Base-by-base conservation (phyloP, 345 rosid genomes). In the Hypericum perforatum region DNA sequence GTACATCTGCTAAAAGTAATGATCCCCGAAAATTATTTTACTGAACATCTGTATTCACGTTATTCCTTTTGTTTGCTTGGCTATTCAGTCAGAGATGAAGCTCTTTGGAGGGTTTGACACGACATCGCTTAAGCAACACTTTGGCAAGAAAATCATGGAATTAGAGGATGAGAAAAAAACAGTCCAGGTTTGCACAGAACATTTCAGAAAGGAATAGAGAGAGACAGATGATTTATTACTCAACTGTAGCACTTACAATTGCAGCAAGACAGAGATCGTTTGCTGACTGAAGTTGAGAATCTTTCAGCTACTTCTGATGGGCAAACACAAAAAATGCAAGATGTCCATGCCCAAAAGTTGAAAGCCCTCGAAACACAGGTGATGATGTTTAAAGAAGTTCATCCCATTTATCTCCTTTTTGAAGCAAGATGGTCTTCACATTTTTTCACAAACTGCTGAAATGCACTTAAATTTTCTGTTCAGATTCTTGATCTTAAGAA, bases 401-500 rank as follows among this genome's bases (percentile, higher is more conserved):
- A 13, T 41, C 46, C n/a, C 15, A 9, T 50, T 5, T 45, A 8
- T 11, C 44, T 58, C 36, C 39, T 37, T 29, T 13, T 56, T 49
- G 36, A 13, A 12, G 14, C 39, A 47, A 39, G 22, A 6, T 44
- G 8, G 39, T n/a, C 29, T 29, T 45, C 40, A 37, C 15, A 54
- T 16, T 51, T 37, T 52, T 10, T 7, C 38, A 9, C 11, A 45
- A 45, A 7, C 44, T 53, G 13, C 56, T 49, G 54, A 62, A 52
- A 37, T 39, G 55, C 45, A 51, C 55, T 38, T 41, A 40, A 40
- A 41, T 39, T 53, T 39, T 47, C 60, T 16, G n/a, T 49, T 29
- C 67, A 85, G 89, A 92, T 92, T 80, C 71, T 70, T 58, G 98
- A 88, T 70, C 95, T 92, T 16, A 92, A 78, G 85, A 92, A 82